Base-by-base conservation (phyloP, 73 alveolate genomes). In the Paramecium primaurelia region DNA sequence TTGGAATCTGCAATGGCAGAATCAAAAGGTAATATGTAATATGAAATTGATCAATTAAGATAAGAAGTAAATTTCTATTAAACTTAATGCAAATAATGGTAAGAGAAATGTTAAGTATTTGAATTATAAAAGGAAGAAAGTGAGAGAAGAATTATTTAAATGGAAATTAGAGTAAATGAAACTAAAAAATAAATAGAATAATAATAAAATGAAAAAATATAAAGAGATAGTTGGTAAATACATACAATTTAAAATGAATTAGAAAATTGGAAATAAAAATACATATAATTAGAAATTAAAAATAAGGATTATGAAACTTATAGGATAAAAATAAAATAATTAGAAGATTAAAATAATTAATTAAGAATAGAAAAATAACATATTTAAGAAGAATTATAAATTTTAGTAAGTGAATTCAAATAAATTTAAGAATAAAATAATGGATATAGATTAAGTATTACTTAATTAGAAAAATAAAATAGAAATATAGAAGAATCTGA, bases 111-210 rank as follows among this genome's bases (percentile, higher is more conserved):
- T 25, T 16, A 80, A 26, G 8, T 12, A 44, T 26, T 36, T 26
- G 91, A 80, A 49, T 44, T 80, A 64, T 47, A 42, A 26, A 80
- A 80, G 30, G 91, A 80, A 26, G 91, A 80, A 22, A 45, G 77
- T 80, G 91, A 80, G 30, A 80, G 91, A 47, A 42, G 58, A 80
- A 47, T 80, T 28, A 80, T 80, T 26, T 26, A 40, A 40, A 80
- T 80, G 91, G 91, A 80, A 80, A 80, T 80, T 8, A 44, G 58
- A 49, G 3, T 80, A 0, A 80, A 80, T 80, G 91, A 80, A 14
- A 80, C 91, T 1, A 42, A 49, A 47, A 80, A 80, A 26, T 47
- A 45, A 25, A 45, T 80, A 42, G 91, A 80, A 49, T 16, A 1
- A 26, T 14, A 80, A 47, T 40, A 40, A 80, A 80, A 32, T 44